Percentiles rank a stretch among this genome's conserved stretches.
These are phyloP conservation scores for Puccinia brachypodii DNA, from an alignment of 1,284 basidiomycete species.

Conservation along the genomic window DNA sequence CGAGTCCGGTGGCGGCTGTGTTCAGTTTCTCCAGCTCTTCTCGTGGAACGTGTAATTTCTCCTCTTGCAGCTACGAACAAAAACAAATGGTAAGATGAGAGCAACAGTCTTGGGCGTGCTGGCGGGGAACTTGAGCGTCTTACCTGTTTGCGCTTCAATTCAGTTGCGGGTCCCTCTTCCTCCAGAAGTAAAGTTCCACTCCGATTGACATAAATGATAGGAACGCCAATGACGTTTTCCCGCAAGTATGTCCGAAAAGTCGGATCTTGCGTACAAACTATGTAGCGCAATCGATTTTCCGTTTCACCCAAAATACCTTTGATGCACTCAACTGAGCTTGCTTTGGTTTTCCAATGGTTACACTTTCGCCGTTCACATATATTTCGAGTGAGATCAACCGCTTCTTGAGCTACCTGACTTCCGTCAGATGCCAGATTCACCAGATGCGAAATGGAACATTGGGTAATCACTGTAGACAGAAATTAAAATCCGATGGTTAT, in stretches of 20 bases:
- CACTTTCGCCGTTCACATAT: slow-evolving; percentile 39
- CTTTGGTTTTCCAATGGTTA: slow-evolving; percentile 36
- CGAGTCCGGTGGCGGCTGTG: neutral
- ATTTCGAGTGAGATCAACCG: slow-evolving; percentile 1
- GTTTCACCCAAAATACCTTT: slow-evolving; percentile 30
- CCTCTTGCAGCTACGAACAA: slow-evolving; percentile 22
- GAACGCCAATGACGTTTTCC: slow-evolving; percentile 22
- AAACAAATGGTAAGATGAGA: neutral
- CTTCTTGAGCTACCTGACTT: slow-evolving; percentile 40
- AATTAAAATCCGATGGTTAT: neutral
- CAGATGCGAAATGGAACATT: slow-evolving; percentile 36
- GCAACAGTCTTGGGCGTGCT: neutral
- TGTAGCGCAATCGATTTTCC: slow-evolving; percentile 33
- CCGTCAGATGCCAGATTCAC: slow-evolving; percentile 20
- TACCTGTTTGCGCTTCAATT: slow-evolving; percentile 32
- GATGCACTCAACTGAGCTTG: slow-evolving; percentile 36
- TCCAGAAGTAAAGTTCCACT: slow-evolving; percentile 15
- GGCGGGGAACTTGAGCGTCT: neutral
- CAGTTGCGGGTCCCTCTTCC: slow-evolving; percentile 31
- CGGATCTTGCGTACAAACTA: slow-evolving; percentile 23
- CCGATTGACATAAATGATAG: slow-evolving; percentile 26
- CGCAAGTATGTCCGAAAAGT: slow-evolving; percentile 14
- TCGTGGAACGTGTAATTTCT: slow-evolving; percentile 24
- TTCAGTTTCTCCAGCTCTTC: slow-evolving; percentile 34
- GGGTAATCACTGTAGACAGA: slow-evolving; percentile 34